Percentiles rank a stretch among this genome's conserved stretches.
Conservation (phyloP, 495 filamentous ascomycete genomes). For the Copromyces sp. region DNA sequence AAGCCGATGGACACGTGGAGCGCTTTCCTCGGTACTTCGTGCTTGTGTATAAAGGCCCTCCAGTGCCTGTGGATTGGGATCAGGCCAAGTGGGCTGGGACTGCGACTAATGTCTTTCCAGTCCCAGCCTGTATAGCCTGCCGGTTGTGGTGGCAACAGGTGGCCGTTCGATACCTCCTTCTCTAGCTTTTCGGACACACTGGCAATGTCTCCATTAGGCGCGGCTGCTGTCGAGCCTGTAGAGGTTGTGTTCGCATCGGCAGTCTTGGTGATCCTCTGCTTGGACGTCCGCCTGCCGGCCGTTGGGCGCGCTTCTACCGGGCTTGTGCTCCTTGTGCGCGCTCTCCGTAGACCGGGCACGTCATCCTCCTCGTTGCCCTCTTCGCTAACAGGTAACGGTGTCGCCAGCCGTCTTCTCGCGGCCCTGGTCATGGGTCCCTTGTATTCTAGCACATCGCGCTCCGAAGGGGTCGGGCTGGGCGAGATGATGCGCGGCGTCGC, state of each 20-base stretch:
- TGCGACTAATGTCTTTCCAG: constrained; percentile 76
- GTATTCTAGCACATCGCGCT: constrained; percentile 40
- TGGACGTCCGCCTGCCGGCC: constrained; percentile 35
- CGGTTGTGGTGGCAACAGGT: constrained; percentile 55
- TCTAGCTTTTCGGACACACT: constrained; percentile 1
- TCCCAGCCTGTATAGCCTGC: constrained; percentile 41
- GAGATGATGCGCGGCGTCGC: constrained; percentile 62
- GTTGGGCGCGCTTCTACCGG: constrained; percentile 38
- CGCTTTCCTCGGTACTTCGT: constrained; percentile 66
- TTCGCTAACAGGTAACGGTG: constrained; percentile 29
- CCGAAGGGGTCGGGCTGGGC: constrained; percentile 56
- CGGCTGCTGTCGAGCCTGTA: constrained; percentile 4
- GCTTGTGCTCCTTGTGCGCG: constrained; percentile 41
- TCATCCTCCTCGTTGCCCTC: constrained; percentile 21
- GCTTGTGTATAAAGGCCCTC: constrained; percentile 61
- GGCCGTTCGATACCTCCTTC: constrained; percentile 43
- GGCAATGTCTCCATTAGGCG: not conserved
- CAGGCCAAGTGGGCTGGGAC: constrained; percentile 81
- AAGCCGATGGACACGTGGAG: constrained; percentile 95
- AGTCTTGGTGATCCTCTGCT: constrained; percentile 11
- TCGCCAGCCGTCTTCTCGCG: constrained; percentile 39
- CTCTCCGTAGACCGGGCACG: constrained; percentile 30
- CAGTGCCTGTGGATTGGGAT: constrained; percentile 86
- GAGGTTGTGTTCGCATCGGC: constrained; percentile 1
- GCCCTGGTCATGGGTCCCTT: constrained; percentile 54